These are phyloP conservation scores for Tetrahymena elliotti DNA, from an alignment of 73 alveolate genomes.

Conservation along the genomic window DNA sequence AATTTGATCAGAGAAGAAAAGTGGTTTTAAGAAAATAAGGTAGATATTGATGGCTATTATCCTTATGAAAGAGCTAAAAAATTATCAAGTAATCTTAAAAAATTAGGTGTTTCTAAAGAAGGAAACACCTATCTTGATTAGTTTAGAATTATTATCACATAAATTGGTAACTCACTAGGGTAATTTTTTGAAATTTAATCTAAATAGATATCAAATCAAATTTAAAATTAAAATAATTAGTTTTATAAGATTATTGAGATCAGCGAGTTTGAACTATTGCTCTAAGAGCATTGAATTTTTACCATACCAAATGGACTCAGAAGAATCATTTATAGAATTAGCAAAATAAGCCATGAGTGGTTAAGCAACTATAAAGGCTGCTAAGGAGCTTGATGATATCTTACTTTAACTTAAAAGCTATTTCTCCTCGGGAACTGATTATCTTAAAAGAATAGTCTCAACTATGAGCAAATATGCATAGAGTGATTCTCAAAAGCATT, in stretches of 20 bases:
- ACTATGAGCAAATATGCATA: conserved; percentile 74
- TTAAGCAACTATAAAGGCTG: conserved; percentile 70
- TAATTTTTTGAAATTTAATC: not conserved
- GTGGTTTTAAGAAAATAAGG: conserved; percentile 81
- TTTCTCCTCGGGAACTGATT: conserved; percentile 86
- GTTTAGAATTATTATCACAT: conserved; percentile 81
- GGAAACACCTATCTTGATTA: conserved; percentile 71
- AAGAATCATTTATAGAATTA: conserved; percentile 14
- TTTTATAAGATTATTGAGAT: conserved; percentile 85
- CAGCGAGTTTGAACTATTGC: conserved; percentile 85
- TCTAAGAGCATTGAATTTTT: conserved; percentile 78
- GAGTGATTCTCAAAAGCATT: conserved; percentile 68
- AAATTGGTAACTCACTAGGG: conserved; percentile 96
- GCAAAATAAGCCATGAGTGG: conserved; percentile 67
- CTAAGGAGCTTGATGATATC: conserved; percentile 77
- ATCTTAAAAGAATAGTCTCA: conserved; percentile 70
- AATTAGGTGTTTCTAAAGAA: conserved; percentile 77
- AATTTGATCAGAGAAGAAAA: conserved; percentile 84
- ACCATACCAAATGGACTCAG: conserved; percentile 57
- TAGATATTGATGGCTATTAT: conserved; percentile 72
- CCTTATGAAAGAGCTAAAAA: conserved; percentile 87
- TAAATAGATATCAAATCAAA: not conserved
- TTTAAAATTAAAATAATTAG: not conserved
- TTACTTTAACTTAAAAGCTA: conserved; percentile 61
- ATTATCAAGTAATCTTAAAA: conserved; percentile 71